Evolutionary conservation across 2,329 filamentous ascomycete genomes (phyloP).

Genomic region (Pyrenophora seminiperda): DNA sequence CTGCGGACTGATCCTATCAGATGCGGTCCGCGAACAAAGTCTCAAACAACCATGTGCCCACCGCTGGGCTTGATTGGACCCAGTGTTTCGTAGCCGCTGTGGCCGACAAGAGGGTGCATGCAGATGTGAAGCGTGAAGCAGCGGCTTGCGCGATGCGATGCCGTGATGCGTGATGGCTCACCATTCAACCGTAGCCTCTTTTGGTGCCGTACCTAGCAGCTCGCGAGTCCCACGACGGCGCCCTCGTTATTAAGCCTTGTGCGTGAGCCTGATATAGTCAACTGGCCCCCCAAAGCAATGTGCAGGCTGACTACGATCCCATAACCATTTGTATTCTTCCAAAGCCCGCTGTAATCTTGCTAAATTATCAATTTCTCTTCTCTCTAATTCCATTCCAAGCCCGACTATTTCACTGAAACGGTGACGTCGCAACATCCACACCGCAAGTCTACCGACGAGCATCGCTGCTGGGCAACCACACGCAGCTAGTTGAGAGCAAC

Average conservation of each 20-base stretch:
- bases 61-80: slow-evolving; percentile 31
- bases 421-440: slow-evolving; percentile 29
- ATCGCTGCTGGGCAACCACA: slow-evolving; percentile 21
- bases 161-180: slow-evolving; percentile 26
- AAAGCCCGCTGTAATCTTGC: background rate
- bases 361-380: background rate
- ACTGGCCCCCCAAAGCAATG: slow-evolving; percentile 4
- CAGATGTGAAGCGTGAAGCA: slow-evolving; percentile 22
- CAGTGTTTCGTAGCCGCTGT: slow-evolving; percentile 40
- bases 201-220: slow-evolving; percentile 1
- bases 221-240: slow-evolving; percentile 8
- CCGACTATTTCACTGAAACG: slow-evolving; percentile 15
- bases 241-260: slow-evolving; percentile 1
- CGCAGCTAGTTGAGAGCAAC: background rate
- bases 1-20: slow-evolving; percentile 28
- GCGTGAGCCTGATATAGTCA: slow-evolving; percentile 19
- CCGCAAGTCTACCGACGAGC: slow-evolving; percentile 19
- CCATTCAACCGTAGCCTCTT: slow-evolving; percentile 3
- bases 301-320: slow-evolving; percentile 9
- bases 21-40: slow-evolving; percentile 18
- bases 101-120: slow-evolving; percentile 16
- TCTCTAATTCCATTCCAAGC: background rate
- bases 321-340: slow-evolving; percentile 4
- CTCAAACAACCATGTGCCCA: slow-evolving; percentile 28
- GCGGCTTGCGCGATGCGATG: slow-evolving; percentile 31